These are phyloP conservation scores for Petasospora fabianii DNA, from an alignment of 1,139 yeast species.

Conservation along the genomic window DNA sequence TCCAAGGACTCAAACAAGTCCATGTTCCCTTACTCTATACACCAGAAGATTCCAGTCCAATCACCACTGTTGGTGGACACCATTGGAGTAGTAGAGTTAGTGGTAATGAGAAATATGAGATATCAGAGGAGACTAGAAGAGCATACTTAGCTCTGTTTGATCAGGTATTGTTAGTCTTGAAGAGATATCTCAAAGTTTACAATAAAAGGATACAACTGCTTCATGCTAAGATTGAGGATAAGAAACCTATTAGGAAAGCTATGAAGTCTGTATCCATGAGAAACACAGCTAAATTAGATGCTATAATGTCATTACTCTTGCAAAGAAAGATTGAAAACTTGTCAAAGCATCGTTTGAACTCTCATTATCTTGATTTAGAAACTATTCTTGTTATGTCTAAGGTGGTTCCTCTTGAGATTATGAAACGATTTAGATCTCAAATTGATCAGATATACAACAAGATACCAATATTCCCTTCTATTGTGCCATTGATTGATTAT, in stretches of 20 bases:
- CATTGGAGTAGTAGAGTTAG: slow-evolving; percentile 7
- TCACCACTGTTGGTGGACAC: background rate
- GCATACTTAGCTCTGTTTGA: slow-evolving; percentile 2
- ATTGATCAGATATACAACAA: slow-evolving; percentile 3
- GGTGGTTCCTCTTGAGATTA: slow-evolving; percentile 2
- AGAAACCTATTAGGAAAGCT: slow-evolving; percentile 8
- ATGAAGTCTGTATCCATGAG: slow-evolving; percentile 2
- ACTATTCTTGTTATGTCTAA: slow-evolving; percentile 4
- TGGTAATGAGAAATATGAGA: slow-evolving; percentile 8
- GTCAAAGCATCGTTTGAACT: slow-evolving; percentile 6
- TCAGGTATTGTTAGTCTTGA: background rate
- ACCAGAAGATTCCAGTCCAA: background rate
- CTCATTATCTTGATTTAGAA: slow-evolving; percentile 2
- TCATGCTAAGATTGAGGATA: background rate
- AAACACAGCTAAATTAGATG: slow-evolving; percentile 1
- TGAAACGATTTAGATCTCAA: background rate
- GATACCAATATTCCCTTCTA: slow-evolving; percentile 4
- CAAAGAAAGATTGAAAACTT: slow-evolving; percentile 4
- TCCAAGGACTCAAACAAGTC: background rate
- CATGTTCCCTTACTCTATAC: slow-evolving; percentile 1
- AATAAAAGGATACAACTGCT: slow-evolving; percentile 3
- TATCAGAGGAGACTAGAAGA: slow-evolving; percentile 1
- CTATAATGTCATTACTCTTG: background rate
- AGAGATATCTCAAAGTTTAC: slow-evolving; percentile 2
- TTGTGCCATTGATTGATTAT: background rate